Conservation (phyloP, 2,329 filamentous ascomycete species). For the Myriosclerotinia scirpicola region DNA sequence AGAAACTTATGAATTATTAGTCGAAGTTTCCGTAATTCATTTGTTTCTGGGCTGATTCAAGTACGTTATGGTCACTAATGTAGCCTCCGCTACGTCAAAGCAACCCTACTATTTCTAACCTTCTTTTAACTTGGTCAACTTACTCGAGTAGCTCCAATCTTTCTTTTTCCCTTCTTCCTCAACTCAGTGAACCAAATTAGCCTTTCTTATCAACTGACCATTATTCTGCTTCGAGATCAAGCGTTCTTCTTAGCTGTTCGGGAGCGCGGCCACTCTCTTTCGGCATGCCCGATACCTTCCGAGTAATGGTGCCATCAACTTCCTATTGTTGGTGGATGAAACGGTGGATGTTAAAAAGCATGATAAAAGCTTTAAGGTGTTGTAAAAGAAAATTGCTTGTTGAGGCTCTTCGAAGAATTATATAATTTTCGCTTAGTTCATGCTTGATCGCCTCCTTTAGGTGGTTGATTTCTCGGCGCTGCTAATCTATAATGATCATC, state of each 20-base stretch:
- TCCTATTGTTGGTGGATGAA: not conserved
- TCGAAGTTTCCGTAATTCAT: too few species aligned
- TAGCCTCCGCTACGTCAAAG: not conserved
- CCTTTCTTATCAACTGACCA: not conserved
- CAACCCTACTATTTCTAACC: not conserved
- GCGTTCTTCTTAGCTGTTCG: not conserved
- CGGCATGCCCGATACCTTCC: not conserved
- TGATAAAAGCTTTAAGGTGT: not conserved
- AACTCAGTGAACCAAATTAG: not conserved
- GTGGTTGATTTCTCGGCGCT: not conserved
- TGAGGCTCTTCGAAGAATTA: not conserved
- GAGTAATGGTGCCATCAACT: not conserved
- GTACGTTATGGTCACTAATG: not conserved
- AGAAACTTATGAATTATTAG: too few species aligned
- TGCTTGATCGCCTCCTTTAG: not conserved
- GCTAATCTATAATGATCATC: not conserved
- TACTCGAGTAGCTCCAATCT: not conserved
- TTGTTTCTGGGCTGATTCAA: too few species aligned
- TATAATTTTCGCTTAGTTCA: conserved; percentile 3
- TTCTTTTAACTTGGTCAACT: not conserved
- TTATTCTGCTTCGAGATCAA: not conserved
- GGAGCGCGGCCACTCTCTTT: not conserved
- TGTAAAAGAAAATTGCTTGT: not conserved
- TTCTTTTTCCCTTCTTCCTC: not conserved
- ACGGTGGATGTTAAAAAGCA: not conserved